Percentiles rank a stretch among this genome's conserved stretches.
Conservation (phyloP, 768 basidiomycete species). For the Suillus cothurnatus region DNA sequence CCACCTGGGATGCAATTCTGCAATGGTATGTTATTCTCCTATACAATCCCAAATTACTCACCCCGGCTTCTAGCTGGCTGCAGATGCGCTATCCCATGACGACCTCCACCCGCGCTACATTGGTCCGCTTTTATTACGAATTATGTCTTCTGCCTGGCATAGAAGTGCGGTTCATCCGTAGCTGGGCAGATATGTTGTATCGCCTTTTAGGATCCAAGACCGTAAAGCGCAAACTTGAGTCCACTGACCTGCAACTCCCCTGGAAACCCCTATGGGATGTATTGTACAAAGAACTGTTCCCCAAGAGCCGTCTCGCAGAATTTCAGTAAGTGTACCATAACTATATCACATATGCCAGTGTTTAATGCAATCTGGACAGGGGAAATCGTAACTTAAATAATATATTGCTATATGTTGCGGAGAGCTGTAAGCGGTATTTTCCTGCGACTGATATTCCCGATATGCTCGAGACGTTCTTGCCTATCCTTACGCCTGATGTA, state of each 20-base stretch:
- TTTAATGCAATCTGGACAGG: constrained; percentile 10
- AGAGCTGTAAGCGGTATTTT: constrained; percentile 72
- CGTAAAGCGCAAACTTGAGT: constrained; percentile 69
- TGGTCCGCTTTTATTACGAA: constrained; percentile 77
- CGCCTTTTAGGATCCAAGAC: constrained; percentile 69
- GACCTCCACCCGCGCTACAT: constrained; percentile 67
- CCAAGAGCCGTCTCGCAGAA: constrained; percentile 63
- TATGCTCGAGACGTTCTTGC: constrained; percentile 75
- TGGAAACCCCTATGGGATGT: constrained; percentile 80
- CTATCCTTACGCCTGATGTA: constrained; percentile 72
- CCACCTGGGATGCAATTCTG: constrained; percentile 78
- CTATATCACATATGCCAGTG: neutral
- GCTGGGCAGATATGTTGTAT: constrained; percentile 79
- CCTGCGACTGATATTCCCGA: constrained; percentile 60
- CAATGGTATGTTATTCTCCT: constrained; percentile 57
- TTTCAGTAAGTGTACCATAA: constrained; percentile 43
- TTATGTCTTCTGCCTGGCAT: constrained; percentile 76
- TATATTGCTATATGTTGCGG: constrained; percentile 73
- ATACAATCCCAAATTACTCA: constrained; percentile 3
- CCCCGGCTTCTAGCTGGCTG: constrained; percentile 59
- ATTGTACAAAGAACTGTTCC: constrained; percentile 75
- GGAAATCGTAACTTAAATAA: constrained; percentile 65
- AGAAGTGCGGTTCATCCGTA: constrained; percentile 68
- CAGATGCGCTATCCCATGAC: constrained; percentile 79
- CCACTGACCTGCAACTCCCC: constrained; percentile 64